Evolutionary conservation across 306 rosid species (phyloP), one percentile per base, ranked within the genome.

Genomic region (Malus sylvestris): DNA sequence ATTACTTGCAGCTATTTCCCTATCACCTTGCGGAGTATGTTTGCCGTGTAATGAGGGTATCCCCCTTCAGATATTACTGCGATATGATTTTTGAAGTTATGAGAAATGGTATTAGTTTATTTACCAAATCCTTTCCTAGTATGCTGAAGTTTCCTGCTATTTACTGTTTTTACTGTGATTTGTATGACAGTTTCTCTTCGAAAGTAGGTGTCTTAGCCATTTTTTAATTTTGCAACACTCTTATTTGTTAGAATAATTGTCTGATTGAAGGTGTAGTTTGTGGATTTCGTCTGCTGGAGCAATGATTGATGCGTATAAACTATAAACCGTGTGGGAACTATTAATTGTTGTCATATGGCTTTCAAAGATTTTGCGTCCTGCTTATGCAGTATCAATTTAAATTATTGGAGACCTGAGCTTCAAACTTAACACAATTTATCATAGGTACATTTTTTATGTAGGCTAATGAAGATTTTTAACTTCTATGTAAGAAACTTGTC

Each of bases 1-100:
- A 15, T 83, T 85, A 69, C 71, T 81, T 90, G 94, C 98, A 93
- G 98, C 87, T 91, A 67, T 93, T 85, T 87, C 98, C 98, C 59
- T 93, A 93, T 83, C 97, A 91, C 83, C 90, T 93, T 83, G 91
- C 96, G 2, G 94, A 85, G 74, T 88, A 93, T 80, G 89, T 93
- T 80, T 91, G 98, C 81, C 94, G 98, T 59, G 93, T 93, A 61
- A 90, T 91, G 98, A 88, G 98, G 85, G 83, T 93, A 52, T 90
- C 97, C 22, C 87, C 98, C 58, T 93, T 93, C 93, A 86, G 93
- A 93, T 93, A 93, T 85, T 93, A 93, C 75, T 85, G 96, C 76
- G 97, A 93, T 87, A 93, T 93, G 97, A 76, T 93, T 79, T 93
- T 93, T 70, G 97, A 93, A 82, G 98, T 93, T 70, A 91, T 93